phyloP scores from a whole-genome alignment of 2,329 filamentous ascomycete species.

The Elsinoe necatrix region DNA sequence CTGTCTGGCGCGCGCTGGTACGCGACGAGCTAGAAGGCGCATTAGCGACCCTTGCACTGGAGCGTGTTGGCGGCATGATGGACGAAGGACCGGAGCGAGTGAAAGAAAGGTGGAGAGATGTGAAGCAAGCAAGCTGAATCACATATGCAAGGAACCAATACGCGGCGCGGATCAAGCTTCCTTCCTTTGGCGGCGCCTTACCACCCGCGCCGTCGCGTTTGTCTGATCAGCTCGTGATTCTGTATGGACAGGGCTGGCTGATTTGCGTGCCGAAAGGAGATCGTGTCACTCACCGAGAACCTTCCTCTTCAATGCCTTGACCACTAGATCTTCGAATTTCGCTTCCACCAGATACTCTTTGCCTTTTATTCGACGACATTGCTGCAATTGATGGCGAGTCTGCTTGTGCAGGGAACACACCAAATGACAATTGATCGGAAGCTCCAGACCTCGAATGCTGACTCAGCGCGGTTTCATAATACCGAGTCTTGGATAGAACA shows the following conservation, averaged over 20 bases:
- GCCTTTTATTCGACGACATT: neutral
- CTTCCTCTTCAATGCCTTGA: neutral
- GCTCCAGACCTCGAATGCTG: neutral
- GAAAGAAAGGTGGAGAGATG: neutral
- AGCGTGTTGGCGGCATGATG: slow-evolving; percentile 28
- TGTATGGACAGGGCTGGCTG: slow-evolving; percentile 4
- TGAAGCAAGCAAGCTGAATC: neutral
- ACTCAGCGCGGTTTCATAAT: neutral
- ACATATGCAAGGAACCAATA: neutral
- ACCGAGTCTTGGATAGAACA: no score
- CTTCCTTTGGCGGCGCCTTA: neutral
- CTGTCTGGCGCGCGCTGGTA: slow-evolving; percentile 27
- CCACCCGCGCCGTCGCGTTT: neutral
- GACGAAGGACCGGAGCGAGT: neutral
- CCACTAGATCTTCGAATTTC: neutral
- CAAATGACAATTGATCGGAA: neutral
- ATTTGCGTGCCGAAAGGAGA: neutral
- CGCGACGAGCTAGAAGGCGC: slow-evolving; percentile 31
- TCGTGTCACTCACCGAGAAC: neutral
- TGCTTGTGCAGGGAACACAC: neutral
- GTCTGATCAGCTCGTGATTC: slow-evolving; percentile 1
- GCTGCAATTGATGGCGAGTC: neutral
- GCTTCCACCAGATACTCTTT: neutral
- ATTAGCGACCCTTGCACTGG: slow-evolving; percentile 27
- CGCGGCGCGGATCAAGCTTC: slow-evolving; percentile 3